A percentile compares a stretch with the other conserved stretches of the same genome.
phyloP scores from a whole-genome alignment of 768 basidiomycete genomes.

The Leccinum incarnatum region DNA sequence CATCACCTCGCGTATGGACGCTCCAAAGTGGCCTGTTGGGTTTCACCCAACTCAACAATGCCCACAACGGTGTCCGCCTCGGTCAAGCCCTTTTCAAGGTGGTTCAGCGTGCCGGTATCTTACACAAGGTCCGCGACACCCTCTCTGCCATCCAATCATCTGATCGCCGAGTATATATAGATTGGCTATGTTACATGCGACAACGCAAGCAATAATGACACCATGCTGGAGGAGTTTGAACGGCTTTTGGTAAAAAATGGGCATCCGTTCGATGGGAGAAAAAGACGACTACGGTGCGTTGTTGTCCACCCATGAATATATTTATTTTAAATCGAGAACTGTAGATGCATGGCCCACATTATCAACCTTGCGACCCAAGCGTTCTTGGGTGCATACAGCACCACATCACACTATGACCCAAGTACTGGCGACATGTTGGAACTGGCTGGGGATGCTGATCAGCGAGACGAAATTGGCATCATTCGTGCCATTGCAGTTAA shows the following conservation, averaged over 20 bases:
- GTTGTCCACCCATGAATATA: no score
- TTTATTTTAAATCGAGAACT: no score
- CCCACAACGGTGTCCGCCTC: neutral
- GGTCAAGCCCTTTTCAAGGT: neutral
- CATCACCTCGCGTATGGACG: neutral
- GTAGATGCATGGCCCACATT: neutral
- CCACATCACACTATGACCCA: neutral
- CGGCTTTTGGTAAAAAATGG: neutral
- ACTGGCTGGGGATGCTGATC: neutral
- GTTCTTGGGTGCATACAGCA: neutral
- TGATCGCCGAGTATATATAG: no score
- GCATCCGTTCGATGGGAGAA: neutral
- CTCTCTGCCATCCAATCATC: neutral
- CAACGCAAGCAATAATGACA: neutral
- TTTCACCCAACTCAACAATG: neutral
- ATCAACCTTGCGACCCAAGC: neutral
- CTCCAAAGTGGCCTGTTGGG: neutral
- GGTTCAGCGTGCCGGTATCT: neutral
- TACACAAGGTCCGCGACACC: neutral
- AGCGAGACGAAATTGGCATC: neutral
- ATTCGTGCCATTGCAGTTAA: neutral
- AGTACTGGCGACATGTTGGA: neutral
- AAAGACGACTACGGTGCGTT: neutral
- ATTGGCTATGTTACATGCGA: neutral
- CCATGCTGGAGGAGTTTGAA: neutral